These are phyloP conservation scores for Alternaria longipes DNA, from an alignment of 2,329 filamentous ascomycete genomes.

Conservation along the genomic window DNA sequence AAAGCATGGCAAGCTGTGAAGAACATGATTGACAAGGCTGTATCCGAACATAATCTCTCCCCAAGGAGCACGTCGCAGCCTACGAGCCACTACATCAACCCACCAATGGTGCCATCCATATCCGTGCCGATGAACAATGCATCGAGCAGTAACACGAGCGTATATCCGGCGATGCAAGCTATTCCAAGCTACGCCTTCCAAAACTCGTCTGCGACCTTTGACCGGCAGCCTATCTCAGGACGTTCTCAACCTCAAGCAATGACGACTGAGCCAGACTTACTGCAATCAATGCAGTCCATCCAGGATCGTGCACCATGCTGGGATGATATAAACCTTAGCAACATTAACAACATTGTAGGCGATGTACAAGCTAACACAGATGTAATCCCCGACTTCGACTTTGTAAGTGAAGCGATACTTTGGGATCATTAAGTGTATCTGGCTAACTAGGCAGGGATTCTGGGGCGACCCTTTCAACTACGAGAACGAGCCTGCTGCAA, in stretches of 20 bases:
- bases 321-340: conserved; percentile 48
- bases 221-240: conserved; percentile 7
- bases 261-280: conserved; percentile 11
- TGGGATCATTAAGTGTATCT: not conserved
- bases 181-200: conserved; percentile 29
- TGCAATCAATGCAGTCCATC: conserved; percentile 24
- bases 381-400: conserved; percentile 49
- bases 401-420: conserved; percentile 34
- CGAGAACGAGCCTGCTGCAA: conserved; percentile 36
- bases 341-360: conserved; percentile 46
- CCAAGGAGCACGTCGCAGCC: conserved; percentile 26
- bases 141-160: conserved; percentile 21
- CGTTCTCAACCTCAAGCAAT: conserved; percentile 17
- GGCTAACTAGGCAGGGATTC: conserved; percentile 41
- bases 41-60: conserved; percentile 36
- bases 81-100: conserved; percentile 28
- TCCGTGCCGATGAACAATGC: conserved; percentile 18
- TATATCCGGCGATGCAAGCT: conserved; percentile 26
- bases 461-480: conserved; percentile 52
- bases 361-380: conserved; percentile 36
- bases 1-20: conserved; percentile 51
- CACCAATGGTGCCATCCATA: conserved; percentile 7
- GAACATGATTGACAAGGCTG: conserved; percentile 50
- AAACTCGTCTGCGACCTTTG: conserved; percentile 15
- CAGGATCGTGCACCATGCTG: conserved; percentile 34